Evolutionary conservation across 148 eudicot species (phyloP).

Genomic region (Chenopodium formosanum): DNA sequence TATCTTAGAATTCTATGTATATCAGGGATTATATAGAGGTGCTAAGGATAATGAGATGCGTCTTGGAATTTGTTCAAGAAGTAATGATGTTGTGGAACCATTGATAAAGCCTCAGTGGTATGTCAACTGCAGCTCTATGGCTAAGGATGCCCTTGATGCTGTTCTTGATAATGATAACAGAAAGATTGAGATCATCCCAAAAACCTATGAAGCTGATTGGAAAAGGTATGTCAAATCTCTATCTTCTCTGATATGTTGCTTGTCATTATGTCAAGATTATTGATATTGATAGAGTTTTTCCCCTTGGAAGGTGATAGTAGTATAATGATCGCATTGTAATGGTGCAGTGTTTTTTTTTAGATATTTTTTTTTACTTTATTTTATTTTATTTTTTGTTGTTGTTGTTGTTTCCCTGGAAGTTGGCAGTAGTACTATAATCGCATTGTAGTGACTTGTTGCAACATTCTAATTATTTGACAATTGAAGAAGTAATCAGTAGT

Average conservation of each 20-base stretch:
- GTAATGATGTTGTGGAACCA: constrained; percentile 89
- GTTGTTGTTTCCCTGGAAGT: no score
- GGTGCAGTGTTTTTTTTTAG: neutral
- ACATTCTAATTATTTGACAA: neutral
- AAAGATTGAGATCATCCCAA: constrained; percentile 82
- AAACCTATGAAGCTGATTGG: constrained; percentile 92
- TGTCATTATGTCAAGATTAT: neutral
- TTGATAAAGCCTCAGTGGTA: constrained; percentile 98
- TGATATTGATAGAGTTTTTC: neutral
- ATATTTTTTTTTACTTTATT: no score
- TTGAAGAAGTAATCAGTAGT: neutral
- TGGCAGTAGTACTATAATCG: no score
- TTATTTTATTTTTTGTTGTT: neutral
- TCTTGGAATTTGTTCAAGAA: constrained; percentile 86
- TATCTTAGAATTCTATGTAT: constrained; percentile 1
- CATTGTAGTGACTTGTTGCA: neutral
- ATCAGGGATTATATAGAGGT: constrained; percentile 85
- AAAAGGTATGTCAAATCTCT: constrained; percentile 51
- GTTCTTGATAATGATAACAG: constrained; percentile 49
- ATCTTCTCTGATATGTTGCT: constrained; percentile 4
- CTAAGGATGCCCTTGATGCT: constrained; percentile 85
- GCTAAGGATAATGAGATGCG: constrained; percentile 84
- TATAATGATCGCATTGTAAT: neutral
- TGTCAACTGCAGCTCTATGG: constrained; percentile 76
- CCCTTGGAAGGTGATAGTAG: neutral